Conservation (phyloP, 164 flowering plant species). For the Magnolia kwangsiensis region DNA sequence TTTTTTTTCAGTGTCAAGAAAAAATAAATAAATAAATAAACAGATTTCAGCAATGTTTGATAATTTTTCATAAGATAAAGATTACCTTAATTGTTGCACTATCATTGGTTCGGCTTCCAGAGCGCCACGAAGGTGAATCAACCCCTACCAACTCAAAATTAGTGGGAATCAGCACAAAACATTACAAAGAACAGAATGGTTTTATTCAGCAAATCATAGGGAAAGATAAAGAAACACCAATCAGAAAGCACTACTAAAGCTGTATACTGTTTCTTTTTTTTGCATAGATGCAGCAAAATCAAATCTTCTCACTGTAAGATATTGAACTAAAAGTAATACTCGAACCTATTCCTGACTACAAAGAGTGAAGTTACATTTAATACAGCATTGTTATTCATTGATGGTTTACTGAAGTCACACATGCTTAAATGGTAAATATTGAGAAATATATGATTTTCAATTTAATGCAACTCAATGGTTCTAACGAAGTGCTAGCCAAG, state of each 20-base stretch:
- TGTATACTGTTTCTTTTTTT: too few species aligned
- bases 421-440: background rate
- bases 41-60: too few species aligned
- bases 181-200: background rate
- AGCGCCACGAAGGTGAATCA: constrained; percentile 48
- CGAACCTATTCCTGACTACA: background rate
- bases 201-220: background rate
- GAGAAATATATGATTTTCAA: background rate
- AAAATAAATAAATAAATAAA: too few species aligned
- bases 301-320: background rate
- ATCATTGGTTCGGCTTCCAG: constrained; percentile 37
- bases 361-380: background rate
- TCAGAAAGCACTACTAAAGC: background rate
- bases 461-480: background rate
- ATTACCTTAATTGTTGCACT: constrained; percentile 81
- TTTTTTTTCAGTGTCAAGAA: background rate
- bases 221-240: constrained; percentile 1
- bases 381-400: background rate
- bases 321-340: background rate
- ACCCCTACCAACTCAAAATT: constrained; percentile 37
- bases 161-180: constrained; percentile 1
- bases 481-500: background rate
- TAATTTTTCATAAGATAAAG: background rate
- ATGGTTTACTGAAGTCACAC: background rate
- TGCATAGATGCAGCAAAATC: background rate